Conservation (phyloP, 1,284 basidiomycete genomes). For the Moniliophthora roreri region DNA sequence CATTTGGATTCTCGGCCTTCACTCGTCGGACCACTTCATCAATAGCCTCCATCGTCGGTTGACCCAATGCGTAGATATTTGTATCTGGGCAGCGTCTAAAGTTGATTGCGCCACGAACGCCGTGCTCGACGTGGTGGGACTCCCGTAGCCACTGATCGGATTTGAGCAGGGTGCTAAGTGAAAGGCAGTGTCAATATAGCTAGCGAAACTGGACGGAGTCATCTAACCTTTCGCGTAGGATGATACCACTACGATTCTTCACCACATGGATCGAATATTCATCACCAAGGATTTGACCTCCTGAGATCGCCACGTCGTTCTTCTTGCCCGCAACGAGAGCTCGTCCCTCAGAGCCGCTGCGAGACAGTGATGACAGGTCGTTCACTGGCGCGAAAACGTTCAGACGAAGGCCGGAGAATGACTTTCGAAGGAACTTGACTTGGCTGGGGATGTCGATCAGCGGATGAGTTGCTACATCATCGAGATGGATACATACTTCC, state of each 20-base stretch:
- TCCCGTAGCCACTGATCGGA: conserved; percentile 89
- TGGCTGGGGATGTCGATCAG: conserved; percentile 50
- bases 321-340: conserved; percentile 62
- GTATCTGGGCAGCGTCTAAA: conserved; percentile 86
- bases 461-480: too few relatives aligned
- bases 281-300: conserved; percentile 86
- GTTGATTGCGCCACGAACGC: conserved; percentile 90
- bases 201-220: not conserved
- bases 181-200: conserved; percentile 4
- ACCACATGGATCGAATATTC: conserved; percentile 95
- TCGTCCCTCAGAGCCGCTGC: conserved; percentile 54
- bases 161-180: conserved; percentile 79
- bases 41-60: conserved; percentile 92
- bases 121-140: conserved; percentile 60
- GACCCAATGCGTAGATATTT: conserved; percentile 90
- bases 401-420: conserved; percentile 66
- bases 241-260: conserved; percentile 92
- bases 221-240: conserved; percentile 80
- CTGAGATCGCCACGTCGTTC: conserved; percentile 78
- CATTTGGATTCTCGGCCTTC: conserved; percentile 58
- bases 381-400: conserved; percentile 88
- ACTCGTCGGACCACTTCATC: conserved; percentile 79
- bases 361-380: conserved; percentile 80
- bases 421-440: conserved; percentile 81
- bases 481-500: conserved; percentile 85